phyloP scores from a whole-genome alignment of 2,329 filamentous ascomycete genomes.

The Nothopassalora personata region DNA sequence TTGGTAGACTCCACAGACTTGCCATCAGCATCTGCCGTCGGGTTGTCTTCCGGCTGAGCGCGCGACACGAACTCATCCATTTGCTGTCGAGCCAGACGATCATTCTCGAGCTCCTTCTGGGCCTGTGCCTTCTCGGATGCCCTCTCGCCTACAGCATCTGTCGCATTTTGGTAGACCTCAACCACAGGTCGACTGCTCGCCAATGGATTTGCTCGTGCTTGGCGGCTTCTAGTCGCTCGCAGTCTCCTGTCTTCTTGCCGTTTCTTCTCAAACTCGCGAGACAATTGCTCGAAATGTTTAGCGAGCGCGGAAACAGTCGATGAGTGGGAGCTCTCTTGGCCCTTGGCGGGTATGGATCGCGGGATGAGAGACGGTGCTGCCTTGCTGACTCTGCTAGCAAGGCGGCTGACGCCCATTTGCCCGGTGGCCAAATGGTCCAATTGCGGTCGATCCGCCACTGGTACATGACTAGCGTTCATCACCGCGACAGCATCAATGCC shows the following conservation, averaged over 20 bases:
- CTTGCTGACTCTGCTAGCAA: conserved; percentile 49
- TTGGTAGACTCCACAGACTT: conserved; percentile 8
- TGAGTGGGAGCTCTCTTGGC: conserved; percentile 45
- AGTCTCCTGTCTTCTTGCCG: conserved; percentile 78
- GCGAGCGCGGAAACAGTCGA: conserved; percentile 86
- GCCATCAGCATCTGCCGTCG: conserved; percentile 7
- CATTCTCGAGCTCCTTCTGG: conserved; percentile 11
- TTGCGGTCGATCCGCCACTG: not conserved
- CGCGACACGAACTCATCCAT: conserved; percentile 16
- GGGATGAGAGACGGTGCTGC: conserved; percentile 70
- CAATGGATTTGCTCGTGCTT: conserved; percentile 77
- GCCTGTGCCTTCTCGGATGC: conserved; percentile 4
- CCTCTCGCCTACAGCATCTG: conserved; percentile 65
- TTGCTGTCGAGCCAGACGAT: conserved; percentile 8
- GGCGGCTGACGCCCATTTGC: conserved; percentile 38
- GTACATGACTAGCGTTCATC: not conserved
- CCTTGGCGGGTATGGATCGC: conserved; percentile 68
- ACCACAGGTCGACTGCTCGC: conserved; percentile 94
- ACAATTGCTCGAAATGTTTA: conserved; percentile 93
- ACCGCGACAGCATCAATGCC: not conserved
- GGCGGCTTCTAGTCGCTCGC: conserved; percentile 68
- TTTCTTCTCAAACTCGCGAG: conserved; percentile 93
- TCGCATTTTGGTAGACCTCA: conserved; percentile 89
- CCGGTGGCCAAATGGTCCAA: conserved; percentile 70
- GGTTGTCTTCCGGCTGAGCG: conserved; percentile 19